phyloP scores from a whole-genome alignment of 768 basidiomycete species.

The Termitomyces sp. region DNA sequence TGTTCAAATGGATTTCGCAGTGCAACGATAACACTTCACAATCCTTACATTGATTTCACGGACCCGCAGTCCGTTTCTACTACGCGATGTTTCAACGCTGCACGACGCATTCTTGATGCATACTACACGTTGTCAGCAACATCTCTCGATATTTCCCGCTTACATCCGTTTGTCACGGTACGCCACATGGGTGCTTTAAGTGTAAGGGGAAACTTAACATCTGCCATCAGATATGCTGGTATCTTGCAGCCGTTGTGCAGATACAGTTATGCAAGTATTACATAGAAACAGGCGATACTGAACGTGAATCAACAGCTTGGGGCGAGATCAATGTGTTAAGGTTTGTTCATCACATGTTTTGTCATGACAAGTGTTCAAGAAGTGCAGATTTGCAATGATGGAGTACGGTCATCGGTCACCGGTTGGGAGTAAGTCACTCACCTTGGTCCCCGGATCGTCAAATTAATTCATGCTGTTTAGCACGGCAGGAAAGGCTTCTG shows the following conservation, averaged over 20 bases:
- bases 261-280: constrained; percentile 84
- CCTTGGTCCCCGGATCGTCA: constrained; percentile 1
- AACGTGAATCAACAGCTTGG: constrained; percentile 77
- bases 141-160: constrained; percentile 72
- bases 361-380: not conserved
- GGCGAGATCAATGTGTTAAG: constrained; percentile 83
- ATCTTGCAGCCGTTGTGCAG: constrained; percentile 83
- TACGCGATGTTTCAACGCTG: constrained; percentile 69
- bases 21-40: constrained; percentile 86
- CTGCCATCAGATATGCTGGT: constrained; percentile 75
- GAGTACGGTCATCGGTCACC: constrained; percentile 77
- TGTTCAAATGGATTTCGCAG: constrained; percentile 31
- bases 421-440: constrained; percentile 64
- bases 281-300: constrained; percentile 75
- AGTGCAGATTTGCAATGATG: constrained; percentile 73
- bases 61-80: constrained; percentile 66
- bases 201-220: not conserved
- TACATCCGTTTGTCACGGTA: constrained; percentile 83
- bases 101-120: constrained; percentile 68
- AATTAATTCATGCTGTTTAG: constrained; percentile 32
- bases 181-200: constrained; percentile 20
- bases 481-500: constrained; percentile 77
- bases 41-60: constrained; percentile 75
- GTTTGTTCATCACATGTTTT: constrained; percentile 31
- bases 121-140: constrained; percentile 80